A percentile compares a stretch with the other conserved stretches of the same genome.
phyloP scores from a whole-genome alignment of 2,329 filamentous ascomycete genomes.

The Macrophomina tecta region DNA sequence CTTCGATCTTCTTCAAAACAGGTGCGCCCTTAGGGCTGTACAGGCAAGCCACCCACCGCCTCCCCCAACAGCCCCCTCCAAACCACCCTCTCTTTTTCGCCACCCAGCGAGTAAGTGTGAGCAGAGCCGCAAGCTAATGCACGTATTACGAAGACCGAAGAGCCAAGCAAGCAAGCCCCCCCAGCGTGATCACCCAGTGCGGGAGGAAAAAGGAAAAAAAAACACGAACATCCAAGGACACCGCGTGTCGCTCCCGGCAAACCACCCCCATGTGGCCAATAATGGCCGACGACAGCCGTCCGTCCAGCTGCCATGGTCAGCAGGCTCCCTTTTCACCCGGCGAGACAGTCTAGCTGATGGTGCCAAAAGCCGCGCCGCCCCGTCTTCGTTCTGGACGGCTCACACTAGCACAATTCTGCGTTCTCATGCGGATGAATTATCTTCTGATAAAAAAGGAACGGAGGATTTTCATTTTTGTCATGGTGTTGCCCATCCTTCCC shows the following conservation, averaged over 20 bases:
- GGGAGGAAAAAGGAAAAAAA: constrained; percentile 11
- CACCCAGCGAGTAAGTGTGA: constrained; percentile 6
- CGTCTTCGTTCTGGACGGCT: neutral
- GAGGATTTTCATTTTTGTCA: constrained; percentile 11
- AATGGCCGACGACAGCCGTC: neutral
- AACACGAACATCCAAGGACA: neutral
- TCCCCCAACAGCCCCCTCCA: neutral
- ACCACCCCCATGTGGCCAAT: neutral
- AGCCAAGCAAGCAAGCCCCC: neutral
- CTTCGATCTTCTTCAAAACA: neutral
- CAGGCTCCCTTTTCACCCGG: constrained; percentile 3
- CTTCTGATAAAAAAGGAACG: neutral
- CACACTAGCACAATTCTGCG: neutral
- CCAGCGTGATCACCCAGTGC: constrained; percentile 4
- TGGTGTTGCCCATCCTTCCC: neutral
- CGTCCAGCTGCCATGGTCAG: constrained; percentile 16
- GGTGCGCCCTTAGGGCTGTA: constrained; percentile 3
- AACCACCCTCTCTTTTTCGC: neutral
- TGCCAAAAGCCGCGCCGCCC: neutral
- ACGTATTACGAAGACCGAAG: neutral
- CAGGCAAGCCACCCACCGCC: neutral
- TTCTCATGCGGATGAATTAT: constrained; percentile 11
- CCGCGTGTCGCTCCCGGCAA: constrained; percentile 9
- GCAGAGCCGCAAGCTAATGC: constrained; percentile 28
- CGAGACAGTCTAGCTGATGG: neutral